phyloP scores from a whole-genome alignment of 352 stramenopile species.

The Phytophthora nicotianae region DNA sequence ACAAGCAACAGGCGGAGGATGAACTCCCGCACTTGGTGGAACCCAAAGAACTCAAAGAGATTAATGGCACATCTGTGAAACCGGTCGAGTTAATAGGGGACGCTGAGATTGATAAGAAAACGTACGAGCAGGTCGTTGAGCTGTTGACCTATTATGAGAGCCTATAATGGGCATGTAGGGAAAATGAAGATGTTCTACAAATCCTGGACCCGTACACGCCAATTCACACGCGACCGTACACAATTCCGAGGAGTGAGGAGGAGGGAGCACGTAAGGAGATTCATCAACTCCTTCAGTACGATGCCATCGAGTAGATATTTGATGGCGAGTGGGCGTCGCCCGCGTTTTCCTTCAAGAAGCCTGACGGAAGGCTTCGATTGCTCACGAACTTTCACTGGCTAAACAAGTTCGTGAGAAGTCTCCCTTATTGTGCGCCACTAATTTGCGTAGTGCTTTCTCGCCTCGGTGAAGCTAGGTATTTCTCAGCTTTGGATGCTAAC shows the following conservation, averaged over 20 bases:
- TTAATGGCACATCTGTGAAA: constrained; percentile 1
- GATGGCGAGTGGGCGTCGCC: constrained; percentile 8
- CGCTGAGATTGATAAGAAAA: background rate
- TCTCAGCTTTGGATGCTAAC: constrained; percentile 2
- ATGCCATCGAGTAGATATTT: constrained; percentile 17
- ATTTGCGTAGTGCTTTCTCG: background rate
- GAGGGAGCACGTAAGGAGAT: constrained; percentile 4
- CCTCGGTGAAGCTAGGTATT: constrained; percentile 7
- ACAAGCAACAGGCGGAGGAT: background rate
- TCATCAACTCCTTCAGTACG: background rate
- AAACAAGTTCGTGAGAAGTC: constrained; percentile 9
- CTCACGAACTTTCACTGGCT: constrained; percentile 9
- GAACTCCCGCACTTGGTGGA: background rate
- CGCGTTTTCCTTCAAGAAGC: constrained; percentile 13
- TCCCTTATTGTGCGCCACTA: background rate
- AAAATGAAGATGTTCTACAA: constrained; percentile 9
- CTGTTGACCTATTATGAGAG: background rate
- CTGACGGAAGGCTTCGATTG: background rate
- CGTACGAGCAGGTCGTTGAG: background rate
- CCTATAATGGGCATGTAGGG: constrained; percentile 3
- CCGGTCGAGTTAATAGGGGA: background rate
- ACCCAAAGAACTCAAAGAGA: background rate
- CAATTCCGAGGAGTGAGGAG: constrained; percentile 2
- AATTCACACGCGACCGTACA: constrained; percentile 1
- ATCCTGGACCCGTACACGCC: background rate